A percentile compares a stretch with the other conserved stretches of the same genome.
These are phyloP conservation scores for Starmera dryadoides DNA, from an alignment of 805 yeast species.

Conservation along the genomic window DNA sequence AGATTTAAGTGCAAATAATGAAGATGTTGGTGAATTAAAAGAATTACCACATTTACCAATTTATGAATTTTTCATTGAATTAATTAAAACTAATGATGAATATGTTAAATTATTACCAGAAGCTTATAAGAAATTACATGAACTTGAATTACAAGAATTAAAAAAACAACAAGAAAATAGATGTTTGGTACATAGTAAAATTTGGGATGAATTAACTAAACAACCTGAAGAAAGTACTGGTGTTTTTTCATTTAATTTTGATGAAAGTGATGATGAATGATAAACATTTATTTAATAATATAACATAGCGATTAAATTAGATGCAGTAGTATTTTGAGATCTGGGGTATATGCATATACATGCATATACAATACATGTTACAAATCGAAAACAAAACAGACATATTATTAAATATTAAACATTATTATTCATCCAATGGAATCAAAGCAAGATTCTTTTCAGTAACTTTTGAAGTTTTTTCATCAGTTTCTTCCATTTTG, in stretches of 20 bases:
- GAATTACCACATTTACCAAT: conserved; percentile 45
- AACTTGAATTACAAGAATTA: conserved; percentile 25
- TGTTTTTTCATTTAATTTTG: conserved; percentile 18
- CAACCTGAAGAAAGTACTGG: conserved; percentile 1
- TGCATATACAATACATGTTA: too few relatives aligned
- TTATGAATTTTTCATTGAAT: conserved; percentile 50
- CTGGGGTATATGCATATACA: too few relatives aligned
- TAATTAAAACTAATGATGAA: conserved; percentile 34
- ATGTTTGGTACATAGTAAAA: conserved; percentile 33
- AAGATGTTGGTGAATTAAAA: conserved; percentile 55
- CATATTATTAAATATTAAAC: too few relatives aligned
- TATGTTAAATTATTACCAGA: conserved; percentile 25
- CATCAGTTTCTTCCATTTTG: conserved; percentile 5
- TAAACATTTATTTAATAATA: too few relatives aligned
- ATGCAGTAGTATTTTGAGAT: too few relatives aligned
- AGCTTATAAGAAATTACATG: conserved; percentile 27
- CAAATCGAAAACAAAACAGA: too few relatives aligned
- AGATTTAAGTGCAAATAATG: conserved; percentile 29
- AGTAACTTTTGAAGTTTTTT: conserved; percentile 6
- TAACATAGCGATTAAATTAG: too few relatives aligned
- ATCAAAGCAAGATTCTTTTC: not conserved
- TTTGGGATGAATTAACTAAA: conserved; percentile 41
- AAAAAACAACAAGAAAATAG: conserved; percentile 14
- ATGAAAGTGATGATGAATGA: conserved; percentile 16
- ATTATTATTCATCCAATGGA: too few relatives aligned